Evolutionary conservation across 2,329 filamentous ascomycete genomes (phyloP), one percentile per base, ranked within the genome.

Genomic region (Colletotrichum horii): DNA sequence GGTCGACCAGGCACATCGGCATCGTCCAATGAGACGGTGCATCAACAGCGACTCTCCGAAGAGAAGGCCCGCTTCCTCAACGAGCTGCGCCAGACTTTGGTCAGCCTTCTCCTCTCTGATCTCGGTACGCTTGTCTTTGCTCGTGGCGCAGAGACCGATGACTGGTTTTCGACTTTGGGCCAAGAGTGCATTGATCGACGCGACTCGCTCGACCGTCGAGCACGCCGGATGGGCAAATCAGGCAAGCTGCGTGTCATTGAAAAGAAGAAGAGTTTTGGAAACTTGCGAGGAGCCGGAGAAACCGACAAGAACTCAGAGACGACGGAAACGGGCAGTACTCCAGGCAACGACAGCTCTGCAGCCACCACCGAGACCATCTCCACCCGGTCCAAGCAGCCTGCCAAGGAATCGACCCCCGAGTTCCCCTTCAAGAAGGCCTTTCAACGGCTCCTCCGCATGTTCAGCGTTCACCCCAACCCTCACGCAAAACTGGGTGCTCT

Each of bases 111-210:
- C 3, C 86, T 98, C 30, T 98, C 96, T 66, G 97, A 99, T 82
- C 88, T 98, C 6, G 96, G 96, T 8, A 96, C 93, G 55, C 91
- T 95, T 34, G 93, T 98, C 2, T 97, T 97, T 83, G 92, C 93
- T n/a, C 91, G 91, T 66, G 97, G 97, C 4, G 98, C 96, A 56
- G 97, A 99, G 85, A 98, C 96, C 1, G 97, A 98, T 83, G 89
- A 89, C 4, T 98, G 96, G 94, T 97, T 98, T 79, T 89, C 91
- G 68, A 91, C 91, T 16, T 83, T 96, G 8, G 91, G 92, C 4
- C 90, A 93, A 79, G 87, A 93, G 78, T 93, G 91, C 80, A 91
- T 93, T 68, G 91, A 93, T 52, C 88, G 91, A 30, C 91, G 89
- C 62, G 90, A 93, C 66, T 87, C 89, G 5, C 83, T 89, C 36